Percentiles rank a stretch among this genome's conserved stretches.
Conservation (phyloP, 768 basidiomycete species). For the Panus rudis region DNA sequence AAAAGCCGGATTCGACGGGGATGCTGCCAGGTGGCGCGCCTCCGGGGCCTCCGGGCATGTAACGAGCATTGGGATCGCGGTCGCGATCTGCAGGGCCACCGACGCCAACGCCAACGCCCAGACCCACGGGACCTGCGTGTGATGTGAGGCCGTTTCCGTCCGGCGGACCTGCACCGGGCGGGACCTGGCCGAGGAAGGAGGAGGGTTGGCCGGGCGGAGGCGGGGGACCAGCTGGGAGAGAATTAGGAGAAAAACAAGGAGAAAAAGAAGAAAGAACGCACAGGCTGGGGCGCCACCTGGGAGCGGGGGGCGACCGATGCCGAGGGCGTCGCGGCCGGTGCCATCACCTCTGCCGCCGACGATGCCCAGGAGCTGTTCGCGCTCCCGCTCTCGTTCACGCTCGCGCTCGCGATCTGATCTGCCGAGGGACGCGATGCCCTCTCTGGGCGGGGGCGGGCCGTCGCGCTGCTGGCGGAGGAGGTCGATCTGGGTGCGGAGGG, state of each 20-base stretch:
- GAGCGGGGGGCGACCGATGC: conserved; percentile 14
- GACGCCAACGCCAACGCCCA: conserved; percentile 21
- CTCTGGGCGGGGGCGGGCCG: conserved; percentile 15
- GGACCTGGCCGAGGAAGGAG: background rate
- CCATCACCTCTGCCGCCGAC: conserved; percentile 11
- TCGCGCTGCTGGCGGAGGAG: conserved; percentile 35
- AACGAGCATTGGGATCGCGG: too few relatives aligned
- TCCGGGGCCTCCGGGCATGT: too few relatives aligned
- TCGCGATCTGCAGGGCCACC: conserved; percentile 8
- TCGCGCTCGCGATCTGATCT: conserved; percentile 16
- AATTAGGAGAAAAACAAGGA: background rate
- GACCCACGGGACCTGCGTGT: conserved; percentile 23
- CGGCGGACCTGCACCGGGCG: conserved; percentile 9
- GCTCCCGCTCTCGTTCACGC: conserved; percentile 19
- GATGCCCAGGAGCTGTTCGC: conserved; percentile 5
- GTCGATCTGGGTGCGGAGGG: conserved; percentile 64
- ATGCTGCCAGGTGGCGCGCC: too few relatives aligned
- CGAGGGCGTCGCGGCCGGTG: conserved; percentile 15
- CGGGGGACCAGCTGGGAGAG: background rate
- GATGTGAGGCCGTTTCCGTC: conserved; percentile 16
- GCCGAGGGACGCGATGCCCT: conserved; percentile 21
- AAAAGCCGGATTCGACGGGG: conserved; percentile 33
- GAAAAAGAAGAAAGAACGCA: too few relatives aligned
- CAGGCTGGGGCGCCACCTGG: too few relatives aligned
- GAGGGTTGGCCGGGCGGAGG: background rate